Conservation (phyloP, 2,329 filamentous ascomycete genomes). For the Fusarium acutatum region DNA sequence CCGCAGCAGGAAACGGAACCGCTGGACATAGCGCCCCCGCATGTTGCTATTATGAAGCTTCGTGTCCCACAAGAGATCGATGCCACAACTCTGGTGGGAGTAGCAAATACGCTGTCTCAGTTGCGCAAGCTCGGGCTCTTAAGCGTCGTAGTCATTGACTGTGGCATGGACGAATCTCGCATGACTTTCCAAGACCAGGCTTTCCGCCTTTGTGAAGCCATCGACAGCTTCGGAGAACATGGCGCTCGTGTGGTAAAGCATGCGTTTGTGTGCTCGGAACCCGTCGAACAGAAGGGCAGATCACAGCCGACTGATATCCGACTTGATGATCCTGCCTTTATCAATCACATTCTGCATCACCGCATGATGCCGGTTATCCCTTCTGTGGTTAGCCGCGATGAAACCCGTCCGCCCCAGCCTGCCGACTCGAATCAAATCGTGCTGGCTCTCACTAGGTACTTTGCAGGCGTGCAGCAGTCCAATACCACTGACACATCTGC, state of each 20-base stretch:
- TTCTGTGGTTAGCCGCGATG: constrained; percentile 53
- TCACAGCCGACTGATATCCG: constrained; percentile 38
- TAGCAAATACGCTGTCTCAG: constrained; percentile 85
- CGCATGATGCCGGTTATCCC: constrained; percentile 51
- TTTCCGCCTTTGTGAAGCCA: constrained; percentile 75
- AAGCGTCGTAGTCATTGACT: constrained; percentile 86
- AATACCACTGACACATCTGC: background rate
- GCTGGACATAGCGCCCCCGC: constrained; percentile 44
- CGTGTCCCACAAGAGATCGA: constrained; percentile 76
- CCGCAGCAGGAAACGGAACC: constrained; percentile 11
- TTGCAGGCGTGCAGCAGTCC: constrained; percentile 73
- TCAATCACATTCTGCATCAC: constrained; percentile 46
- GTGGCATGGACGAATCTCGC: constrained; percentile 54
- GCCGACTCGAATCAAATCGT: constrained; percentile 69
- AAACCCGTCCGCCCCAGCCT: constrained; percentile 49
- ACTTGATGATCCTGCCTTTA: constrained; percentile 45
- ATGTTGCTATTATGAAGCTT: constrained; percentile 88
- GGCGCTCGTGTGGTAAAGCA: constrained; percentile 74
- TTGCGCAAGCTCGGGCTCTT: constrained; percentile 82
- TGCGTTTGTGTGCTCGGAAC: constrained; percentile 36
- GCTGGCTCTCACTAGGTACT: constrained; percentile 78
- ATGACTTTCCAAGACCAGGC: constrained; percentile 68
- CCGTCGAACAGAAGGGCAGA: background rate
- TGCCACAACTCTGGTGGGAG: constrained; percentile 73
- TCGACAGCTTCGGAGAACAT: constrained; percentile 73